Conservation (phyloP, 1,139 yeast species). For the Maudiozyma humilis region DNA sequence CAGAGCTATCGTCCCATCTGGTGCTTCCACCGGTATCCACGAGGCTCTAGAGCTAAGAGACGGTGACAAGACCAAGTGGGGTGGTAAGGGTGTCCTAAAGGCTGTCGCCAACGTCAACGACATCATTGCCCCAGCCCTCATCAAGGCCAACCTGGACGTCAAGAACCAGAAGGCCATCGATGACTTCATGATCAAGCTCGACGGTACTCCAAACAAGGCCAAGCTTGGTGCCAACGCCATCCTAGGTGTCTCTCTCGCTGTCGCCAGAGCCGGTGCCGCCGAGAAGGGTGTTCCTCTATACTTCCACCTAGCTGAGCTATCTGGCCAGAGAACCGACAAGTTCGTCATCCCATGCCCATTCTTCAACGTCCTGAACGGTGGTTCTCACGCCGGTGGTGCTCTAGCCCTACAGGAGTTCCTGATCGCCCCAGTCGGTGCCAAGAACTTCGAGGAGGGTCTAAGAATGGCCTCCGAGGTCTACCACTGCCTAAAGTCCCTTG, state of each 20-base stretch:
- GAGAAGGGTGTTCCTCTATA: constrained; percentile 80
- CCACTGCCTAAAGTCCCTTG: constrained; percentile 83
- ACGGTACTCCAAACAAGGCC: constrained; percentile 90
- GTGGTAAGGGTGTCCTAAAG: constrained; percentile 89
- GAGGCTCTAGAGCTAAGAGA: constrained; percentile 96
- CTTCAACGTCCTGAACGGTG: constrained; percentile 97
- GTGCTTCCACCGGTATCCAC: constrained; percentile 92
- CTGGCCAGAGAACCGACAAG: constrained; percentile 54
- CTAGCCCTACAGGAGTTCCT: constrained; percentile 97
- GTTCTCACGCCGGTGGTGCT: constrained; percentile 98
- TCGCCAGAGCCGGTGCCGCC: constrained; percentile 92
- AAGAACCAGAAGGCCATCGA: constrained; percentile 74
- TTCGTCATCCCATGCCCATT: constrained; percentile 90
- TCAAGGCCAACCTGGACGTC: constrained; percentile 66
- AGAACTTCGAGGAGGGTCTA: constrained; percentile 82
- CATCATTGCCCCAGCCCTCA: constrained; percentile 79
- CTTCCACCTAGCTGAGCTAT: constrained; percentile 69
- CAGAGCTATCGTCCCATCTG: constrained; percentile 94
- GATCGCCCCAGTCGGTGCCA: constrained; percentile 90
- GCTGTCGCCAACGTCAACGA: constrained; percentile 90
- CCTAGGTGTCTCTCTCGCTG: constrained; percentile 89
- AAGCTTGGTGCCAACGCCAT: constrained; percentile 95
- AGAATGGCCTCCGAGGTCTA: constrained; percentile 95
- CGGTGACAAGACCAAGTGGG: constrained; percentile 88
- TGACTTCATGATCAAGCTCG: constrained; percentile 65